Conservation (phyloP, 2,329 filamentous ascomycete genomes). For the Neophaeococcomyces aloes region DNA sequence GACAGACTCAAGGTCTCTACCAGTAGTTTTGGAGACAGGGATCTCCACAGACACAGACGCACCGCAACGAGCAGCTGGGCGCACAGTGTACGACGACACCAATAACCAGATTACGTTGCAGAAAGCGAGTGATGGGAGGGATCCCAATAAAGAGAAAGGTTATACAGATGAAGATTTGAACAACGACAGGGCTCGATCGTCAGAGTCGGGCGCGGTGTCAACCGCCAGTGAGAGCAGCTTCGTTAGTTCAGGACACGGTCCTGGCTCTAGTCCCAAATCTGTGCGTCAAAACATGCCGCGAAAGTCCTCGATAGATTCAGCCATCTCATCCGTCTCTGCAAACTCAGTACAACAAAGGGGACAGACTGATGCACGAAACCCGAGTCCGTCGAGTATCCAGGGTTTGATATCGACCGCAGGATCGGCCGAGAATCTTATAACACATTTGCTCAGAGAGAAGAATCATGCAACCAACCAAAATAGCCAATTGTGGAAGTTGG, state of each 20-base stretch:
- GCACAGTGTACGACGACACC: neutral
- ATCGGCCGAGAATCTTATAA: slow-evolving; percentile 77
- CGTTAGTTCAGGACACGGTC: slow-evolving; percentile 21
- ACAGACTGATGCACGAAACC: slow-evolving; percentile 45
- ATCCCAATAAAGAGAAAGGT: slow-evolving; percentile 10
- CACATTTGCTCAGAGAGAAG: slow-evolving; percentile 84
- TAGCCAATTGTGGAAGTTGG: slow-evolving; percentile 81
- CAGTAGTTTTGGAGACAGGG: neutral
- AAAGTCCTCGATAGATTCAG: slow-evolving; percentile 85
- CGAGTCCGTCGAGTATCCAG: slow-evolving; percentile 64
- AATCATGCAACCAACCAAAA: slow-evolving; percentile 82
- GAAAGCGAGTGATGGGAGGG: neutral
- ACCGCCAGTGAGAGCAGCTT: slow-evolving; percentile 3
- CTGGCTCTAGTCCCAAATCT: slow-evolving; percentile 21
- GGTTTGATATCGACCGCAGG: slow-evolving; percentile 73
- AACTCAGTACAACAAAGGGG: slow-evolving; percentile 49
- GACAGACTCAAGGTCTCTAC: neutral
- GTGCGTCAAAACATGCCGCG: slow-evolving; percentile 41
- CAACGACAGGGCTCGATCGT: slow-evolving; percentile 19
- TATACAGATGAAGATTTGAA: slow-evolving; percentile 24
- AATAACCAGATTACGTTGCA: neutral
- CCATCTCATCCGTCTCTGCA: slow-evolving; percentile 64
- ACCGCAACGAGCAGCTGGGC: neutral
- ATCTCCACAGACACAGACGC: neutral
- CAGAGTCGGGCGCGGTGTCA: neutral